Conservation (phyloP, 129 eudicot genomes). For the Apium graveolens region DNA sequence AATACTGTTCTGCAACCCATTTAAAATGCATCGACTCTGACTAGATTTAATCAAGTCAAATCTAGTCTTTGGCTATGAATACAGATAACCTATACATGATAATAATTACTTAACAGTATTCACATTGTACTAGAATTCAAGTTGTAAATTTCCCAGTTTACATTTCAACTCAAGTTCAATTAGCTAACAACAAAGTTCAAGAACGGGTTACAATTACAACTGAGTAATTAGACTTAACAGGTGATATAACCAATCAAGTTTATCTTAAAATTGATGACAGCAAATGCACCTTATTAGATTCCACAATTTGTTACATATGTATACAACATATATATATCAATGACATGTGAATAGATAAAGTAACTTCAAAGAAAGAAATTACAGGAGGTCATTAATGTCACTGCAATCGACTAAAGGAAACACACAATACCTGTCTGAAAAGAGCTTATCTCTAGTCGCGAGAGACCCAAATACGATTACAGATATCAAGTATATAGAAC, state of each 20-base stretch:
- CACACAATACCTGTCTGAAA: conserved; percentile 73
- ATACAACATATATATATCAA: not conserved
- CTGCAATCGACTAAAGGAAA: not conserved
- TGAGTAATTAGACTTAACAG: not conserved
- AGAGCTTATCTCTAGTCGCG: conserved; percentile 85
- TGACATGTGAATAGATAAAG: not conserved
- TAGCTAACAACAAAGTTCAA: too few relatives aligned
- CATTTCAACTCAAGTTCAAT: too few relatives aligned
- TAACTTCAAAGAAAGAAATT: conserved; percentile 3
- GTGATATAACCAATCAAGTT: not conserved
- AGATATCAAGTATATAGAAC: conserved; percentile 60
- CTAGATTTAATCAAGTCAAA: not conserved
- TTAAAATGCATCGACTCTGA: not conserved
- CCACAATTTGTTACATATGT: not conserved
- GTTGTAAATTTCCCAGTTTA: not conserved
- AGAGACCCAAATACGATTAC: conserved; percentile 84
- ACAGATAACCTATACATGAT: too few relatives aligned
- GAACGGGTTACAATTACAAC: too few relatives aligned
- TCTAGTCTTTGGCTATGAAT: not conserved
- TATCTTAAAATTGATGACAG: not conserved
- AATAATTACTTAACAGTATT: not conserved
- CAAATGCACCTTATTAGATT: not conserved
- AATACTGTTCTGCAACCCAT: not conserved
- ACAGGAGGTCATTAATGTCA: not conserved
- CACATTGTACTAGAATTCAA: not conserved